These are phyloP conservation scores for Erysimum cheiranthoides DNA, from an alignment of 345 rosid species.

Conservation along the genomic window DNA sequence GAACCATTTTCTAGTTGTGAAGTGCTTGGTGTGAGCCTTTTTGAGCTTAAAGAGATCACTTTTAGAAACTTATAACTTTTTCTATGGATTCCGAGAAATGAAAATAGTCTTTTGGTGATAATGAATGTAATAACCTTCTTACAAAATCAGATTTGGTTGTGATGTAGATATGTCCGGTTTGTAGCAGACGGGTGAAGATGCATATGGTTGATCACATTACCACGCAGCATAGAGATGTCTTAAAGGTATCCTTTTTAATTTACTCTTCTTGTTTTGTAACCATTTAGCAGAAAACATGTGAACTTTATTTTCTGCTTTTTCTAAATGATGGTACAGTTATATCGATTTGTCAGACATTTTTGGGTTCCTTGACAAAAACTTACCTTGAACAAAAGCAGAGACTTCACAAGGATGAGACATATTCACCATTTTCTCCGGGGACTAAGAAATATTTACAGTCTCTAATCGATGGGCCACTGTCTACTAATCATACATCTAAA, in stretches of 20 bases:
- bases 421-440: constrained; percentile 48
- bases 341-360: constrained; percentile 11
- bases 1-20: constrained; percentile 11
- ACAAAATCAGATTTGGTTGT: constrained; percentile 23
- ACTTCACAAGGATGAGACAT: constrained; percentile 53
- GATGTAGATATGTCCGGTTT: constrained; percentile 47
- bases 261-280: not conserved
- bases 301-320: not conserved
- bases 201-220: constrained; percentile 48
- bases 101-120: not conserved
- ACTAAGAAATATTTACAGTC: constrained; percentile 59
- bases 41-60: not conserved
- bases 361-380: constrained; percentile 64
- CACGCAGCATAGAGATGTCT: constrained; percentile 37
- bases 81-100: not conserved
- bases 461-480: constrained; percentile 44
- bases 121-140: not conserved
- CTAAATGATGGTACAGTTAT: constrained; percentile 25
- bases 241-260: constrained; percentile 38
- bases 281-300: not conserved
- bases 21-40: not conserved
- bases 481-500: constrained; percentile 51
- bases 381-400: constrained; percentile 70
- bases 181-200: constrained; percentile 43
- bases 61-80: not conserved